Evolutionary conservation across 164 flowering plant species (phyloP), one percentile per base, ranked within the genome.

Genomic region (Liquidambar formosana): DNA sequence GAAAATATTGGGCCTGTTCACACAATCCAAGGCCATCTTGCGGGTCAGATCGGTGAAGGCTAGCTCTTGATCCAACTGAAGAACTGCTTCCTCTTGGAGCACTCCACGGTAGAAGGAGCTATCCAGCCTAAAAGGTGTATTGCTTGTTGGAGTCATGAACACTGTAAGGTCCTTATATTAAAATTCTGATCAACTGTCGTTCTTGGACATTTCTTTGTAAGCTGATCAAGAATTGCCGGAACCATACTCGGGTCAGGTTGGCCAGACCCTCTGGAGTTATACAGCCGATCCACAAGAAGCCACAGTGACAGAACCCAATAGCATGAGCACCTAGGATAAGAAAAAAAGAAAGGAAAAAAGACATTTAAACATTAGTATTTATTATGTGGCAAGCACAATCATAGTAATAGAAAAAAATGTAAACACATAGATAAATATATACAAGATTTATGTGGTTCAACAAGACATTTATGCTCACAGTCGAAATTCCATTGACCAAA

Each of bases 271-370:
- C 53, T 49, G 57, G 80, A 78, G 44, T 76, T 65, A 16, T 73
- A 71, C 19, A 85, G 76, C 60, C 87, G 64, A 27, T 77, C 77
- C 0, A 57, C 9, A 48, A 76, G 71, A 71, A 59, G 12, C 48
- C 67, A 48, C 88, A 85, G 25, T 82, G 86, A 4, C 83, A 72
- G 18, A 83, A 67, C 38, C 87, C 89, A 51, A 82, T 63, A 0
- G 80, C 52, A 62, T 84, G 86, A 57, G 78, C 87, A 19, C 86
- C 86, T 33, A 33, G 2, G 6, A 33, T 33, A 33, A 33, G 6
- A 33, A 2, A 2, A 33, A 33, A n/a, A n/a, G n/a, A n/a, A n/a
- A 33, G 6, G n/a, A n/a, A n/a, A n/a, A n/a, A n/a, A n/a, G n/a
- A 33, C 41, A 33, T 2, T 33, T 33, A 33, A 33, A 33, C 41